These are phyloP conservation scores for Pseudisothecium myosuroides DNA, from an alignment of 225 moss, liverwort and hornwort species.

Conservation along the genomic window DNA sequence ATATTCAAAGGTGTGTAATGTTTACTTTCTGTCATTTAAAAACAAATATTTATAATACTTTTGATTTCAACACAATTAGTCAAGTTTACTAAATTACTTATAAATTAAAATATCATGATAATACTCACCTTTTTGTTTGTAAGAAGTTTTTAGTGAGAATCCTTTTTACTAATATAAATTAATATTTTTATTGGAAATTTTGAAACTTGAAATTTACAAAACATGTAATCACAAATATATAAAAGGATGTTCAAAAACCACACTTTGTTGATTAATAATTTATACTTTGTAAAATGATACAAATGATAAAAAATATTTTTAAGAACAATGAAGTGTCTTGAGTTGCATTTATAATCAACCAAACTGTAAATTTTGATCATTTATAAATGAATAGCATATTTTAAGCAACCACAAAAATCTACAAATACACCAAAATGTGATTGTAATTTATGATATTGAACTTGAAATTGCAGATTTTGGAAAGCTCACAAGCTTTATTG, in stretches of 20 bases:
- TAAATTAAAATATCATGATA: background rate
- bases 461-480: conserved; percentile 55
- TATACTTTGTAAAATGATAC: background rate
- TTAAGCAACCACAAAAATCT: background rate
- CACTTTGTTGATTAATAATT: background rate
- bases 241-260: background rate
- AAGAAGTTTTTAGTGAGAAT: background rate
- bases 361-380: background rate
- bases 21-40: background rate
- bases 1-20: conserved; percentile 54
- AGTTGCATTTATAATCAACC: too few species aligned
- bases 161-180: background rate
- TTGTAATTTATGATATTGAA: background rate
- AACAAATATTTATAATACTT: background rate
- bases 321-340: background rate
- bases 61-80: background rate
- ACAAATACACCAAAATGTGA: background rate
- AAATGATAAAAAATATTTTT: too few species aligned
- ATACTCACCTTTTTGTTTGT: too few species aligned
- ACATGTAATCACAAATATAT: background rate
- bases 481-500: conserved; percentile 80
- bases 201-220: background rate
- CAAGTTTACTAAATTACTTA: background rate
- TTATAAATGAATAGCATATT: background rate
- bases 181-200: background rate